Evolutionary conservation across 2,329 filamentous ascomycete genomes (phyloP).

Genomic region (Trichophaea hybrida): DNA sequence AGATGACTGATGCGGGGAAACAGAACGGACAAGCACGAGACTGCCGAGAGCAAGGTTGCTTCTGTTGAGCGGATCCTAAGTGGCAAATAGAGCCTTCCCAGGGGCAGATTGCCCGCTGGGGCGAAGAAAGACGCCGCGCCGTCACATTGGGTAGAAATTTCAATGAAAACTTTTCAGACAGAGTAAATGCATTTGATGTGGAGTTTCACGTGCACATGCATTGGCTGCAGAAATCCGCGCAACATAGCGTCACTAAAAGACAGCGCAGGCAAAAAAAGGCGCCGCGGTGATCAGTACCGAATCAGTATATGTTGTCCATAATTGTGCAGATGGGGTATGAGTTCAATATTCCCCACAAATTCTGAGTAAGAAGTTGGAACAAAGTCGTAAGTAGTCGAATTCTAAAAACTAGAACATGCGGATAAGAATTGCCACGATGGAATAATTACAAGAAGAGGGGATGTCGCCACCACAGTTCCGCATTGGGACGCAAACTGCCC

Average conservation of each 20-base stretch:
- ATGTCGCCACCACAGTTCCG: too few relatives aligned
- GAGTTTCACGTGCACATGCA: too few relatives aligned
- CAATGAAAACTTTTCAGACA: too few relatives aligned
- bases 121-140: too few relatives aligned
- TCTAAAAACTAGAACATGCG: not conserved
- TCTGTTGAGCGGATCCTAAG: conserved; percentile 13
- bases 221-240: too few relatives aligned
- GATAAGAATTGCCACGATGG: not conserved
- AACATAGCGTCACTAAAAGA: too few relatives aligned
- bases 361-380: not conserved
- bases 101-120: not conserved
- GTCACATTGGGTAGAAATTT: too few relatives aligned
- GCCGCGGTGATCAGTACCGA: not conserved
- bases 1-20: conserved; percentile 12
- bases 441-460: not conserved
- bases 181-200: too few relatives aligned
- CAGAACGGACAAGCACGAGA: conserved; percentile 75
- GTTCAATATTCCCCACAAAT: not conserved
- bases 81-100: not conserved
- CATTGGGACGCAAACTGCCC: too few relatives aligned
- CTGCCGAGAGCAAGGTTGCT: conserved; percentile 61
- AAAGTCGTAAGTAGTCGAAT: not conserved
- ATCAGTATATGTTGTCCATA: not conserved
- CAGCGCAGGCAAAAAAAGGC: too few relatives aligned
- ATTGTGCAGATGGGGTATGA: not conserved